These are phyloP conservation scores for Thermothelomyces thermophilus DNA, from an alignment of 2,329 filamentous ascomycete genomes.

Conservation along the genomic window DNA sequence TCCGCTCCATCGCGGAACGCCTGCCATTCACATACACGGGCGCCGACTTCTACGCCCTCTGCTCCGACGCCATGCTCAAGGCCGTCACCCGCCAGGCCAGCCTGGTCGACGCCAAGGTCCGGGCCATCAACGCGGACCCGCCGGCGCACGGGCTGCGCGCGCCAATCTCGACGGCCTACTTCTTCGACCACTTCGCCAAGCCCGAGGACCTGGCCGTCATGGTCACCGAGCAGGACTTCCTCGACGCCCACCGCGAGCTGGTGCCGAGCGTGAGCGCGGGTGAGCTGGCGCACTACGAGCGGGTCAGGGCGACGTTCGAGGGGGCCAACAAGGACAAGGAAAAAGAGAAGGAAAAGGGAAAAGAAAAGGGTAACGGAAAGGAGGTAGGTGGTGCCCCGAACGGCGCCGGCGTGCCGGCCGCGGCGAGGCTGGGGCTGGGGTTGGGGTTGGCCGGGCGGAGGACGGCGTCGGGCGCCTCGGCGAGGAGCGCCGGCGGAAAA, in stretches of 20 bases:
- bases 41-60: slow-evolving; percentile 93
- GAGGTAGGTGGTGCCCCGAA: slow-evolving; percentile 12
- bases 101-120: slow-evolving; percentile 76
- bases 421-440: slow-evolving; percentile 14
- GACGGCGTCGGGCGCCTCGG: slow-evolving; percentile 15
- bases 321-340: slow-evolving; percentile 42
- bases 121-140: slow-evolving; percentile 51
- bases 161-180: slow-evolving; percentile 78
- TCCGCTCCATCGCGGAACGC: slow-evolving; percentile 63
- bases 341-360: slow-evolving; percentile 24
- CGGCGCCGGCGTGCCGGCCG: slow-evolving; percentile 9
- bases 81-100: slow-evolving; percentile 87
- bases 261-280: slow-evolving; percentile 91
- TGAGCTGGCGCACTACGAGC: slow-evolving; percentile 85
- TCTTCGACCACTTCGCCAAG: slow-evolving; percentile 87
- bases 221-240: slow-evolving; percentile 84
- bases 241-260: slow-evolving; percentile 72
- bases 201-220: slow-evolving; percentile 78
- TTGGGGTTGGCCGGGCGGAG: slow-evolving; percentile 1
- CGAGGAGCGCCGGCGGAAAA: slow-evolving; percentile 18
- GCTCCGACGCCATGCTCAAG: slow-evolving; percentile 98
- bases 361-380: no score
- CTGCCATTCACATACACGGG: slow-evolving; percentile 96
- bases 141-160: slow-evolving; percentile 24
- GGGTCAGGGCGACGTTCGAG: slow-evolving; percentile 78